Evolutionary conservation across 805 yeast genomes (phyloP), one percentile per base, ranked within the genome.

Genomic region (Candida nitratophila): DNA sequence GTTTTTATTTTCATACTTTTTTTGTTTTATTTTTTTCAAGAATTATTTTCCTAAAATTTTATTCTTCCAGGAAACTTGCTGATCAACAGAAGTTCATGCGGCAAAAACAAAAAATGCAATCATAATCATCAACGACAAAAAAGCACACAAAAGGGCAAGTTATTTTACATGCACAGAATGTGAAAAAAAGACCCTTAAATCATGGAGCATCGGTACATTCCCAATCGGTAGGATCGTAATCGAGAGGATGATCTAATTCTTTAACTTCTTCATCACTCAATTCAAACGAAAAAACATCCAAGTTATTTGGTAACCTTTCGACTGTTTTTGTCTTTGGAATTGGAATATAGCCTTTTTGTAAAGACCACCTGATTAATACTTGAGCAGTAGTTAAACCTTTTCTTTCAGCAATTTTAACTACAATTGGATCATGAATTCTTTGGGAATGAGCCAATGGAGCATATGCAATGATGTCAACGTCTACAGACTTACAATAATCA

Each of bases 181-280:
- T n/a, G n/a, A n/a, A n/a, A n/a, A n/a, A n/a, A n/a, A n/a, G n/a
- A n/a, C n/a, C n/a, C n/a, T n/a, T n/a, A n/a, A n/a, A 10, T 39
- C 31, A 39, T 21, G 41, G 41, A 31, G 36, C 36, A 20, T 39
- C 36, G 5, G 41, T 39, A 32, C 41, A 39, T 54, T 82, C 88
- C 88, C 88, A 83, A 53, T 81, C 88, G 1, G 87, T 80, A 11
- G 87, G 86, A 47, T 81, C 86, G 50, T 83, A 79, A 1, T 75
- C 77, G 3, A 69, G 59, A 0, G 83, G 82, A 46, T 72, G 74
- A 43, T 72, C 74, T 41, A 77, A 48, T 17, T 47, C 42, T 17
- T 56, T 50, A 45, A 70, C 60, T 39, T 77, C 79, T 20, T 64
- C 69, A 4, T 58, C 62, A 3, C 66, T 57, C 27, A 77, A 54